Evolutionary conservation across 2,329 filamentous ascomycete genomes (phyloP), one percentile per base, ranked within the genome.

Genomic region (Fusarium nematophilum): DNA sequence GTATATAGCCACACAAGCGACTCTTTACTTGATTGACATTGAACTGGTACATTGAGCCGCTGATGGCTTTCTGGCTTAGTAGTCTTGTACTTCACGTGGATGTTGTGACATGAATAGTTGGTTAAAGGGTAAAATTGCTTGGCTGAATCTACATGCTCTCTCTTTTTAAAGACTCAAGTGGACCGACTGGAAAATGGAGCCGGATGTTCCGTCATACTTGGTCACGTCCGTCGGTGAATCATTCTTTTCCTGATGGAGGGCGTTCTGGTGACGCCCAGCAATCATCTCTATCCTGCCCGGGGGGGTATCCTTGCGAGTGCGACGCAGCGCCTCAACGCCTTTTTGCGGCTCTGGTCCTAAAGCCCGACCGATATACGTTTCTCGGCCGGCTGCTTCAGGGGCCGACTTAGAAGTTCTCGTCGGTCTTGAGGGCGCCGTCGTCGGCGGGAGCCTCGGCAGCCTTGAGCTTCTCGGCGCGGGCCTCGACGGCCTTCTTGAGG

Each of bases 401-500:
- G 26, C 25, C 21, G 15, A n/a, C 33, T 38, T 64, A 64, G 23
- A 64, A 64, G 52, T 64, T 62, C 60, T 53, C 57, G 38, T 53
- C 46, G 38, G 59, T 52, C 33, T 61, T 60, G 45, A 56, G 34
- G 8, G 47, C 46, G 9, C 40, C 45, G 21, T 39, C 53, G n/a
- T 62, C 64, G 54, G n/a, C n/a, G n/a, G n/a, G n/a, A n/a, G n/a
- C n/a, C n/a, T n/a, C n/a, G n/a, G n/a, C n/a, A n/a, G n/a, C n/a
- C n/a, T 70, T 66, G 21, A 67, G 69, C 65, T 73, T 72, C 4
- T 58, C 63, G 37, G 64, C 58, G 30, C 66, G 42, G 2, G 25
- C 33, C 44, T 70, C 61, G 33, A 75, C 59, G 15, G 63, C 47
- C 53, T 71, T 71, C 57, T 72, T 59, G 44, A 78, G 68, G 40